Evolutionary conservation across 768 basidiomycete species (phyloP), one percentile per base, ranked within the genome.

Genomic region (Leccinum subgranulosum): DNA sequence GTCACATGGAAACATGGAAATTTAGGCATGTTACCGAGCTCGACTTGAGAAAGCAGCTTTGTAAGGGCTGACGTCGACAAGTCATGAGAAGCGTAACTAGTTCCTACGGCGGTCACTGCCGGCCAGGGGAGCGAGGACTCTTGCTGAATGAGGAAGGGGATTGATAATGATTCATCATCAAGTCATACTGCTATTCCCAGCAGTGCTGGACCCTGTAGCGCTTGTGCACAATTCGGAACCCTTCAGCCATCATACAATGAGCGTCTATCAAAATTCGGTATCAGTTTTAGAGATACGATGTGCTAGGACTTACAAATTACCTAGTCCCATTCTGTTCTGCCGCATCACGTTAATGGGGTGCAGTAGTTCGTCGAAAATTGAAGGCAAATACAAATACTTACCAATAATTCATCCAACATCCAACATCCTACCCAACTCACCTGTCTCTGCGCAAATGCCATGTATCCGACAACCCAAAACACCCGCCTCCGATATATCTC

Each of bases 401-500:
- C 4, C 57, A 33, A 33, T 33, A 12, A 31, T 12, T 31, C 4
- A 33, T 33, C 31, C 12, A 33, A 33, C 4, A 33, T 33, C 31
- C 12, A 33, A 33, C 12, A 33, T 33, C 12, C 12, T 14, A 33
- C 31, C 31, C 12, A 33, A 33, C 2, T 12, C 31, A 12, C 12
- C 48, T 17, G 54, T 2, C 15, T 59, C 39, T 29, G 49, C 19
- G 64, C 12, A 11, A 60, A 62, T 5, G 58, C 53, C 4, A 73
- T 58, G 25, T 39, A 55, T 25, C 62, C 63, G 3, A 66, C 9
- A 9, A 58, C 0, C 60, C 69, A 64, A n/a, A 76, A 21, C 11
- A 55, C 48, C 61, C 64, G 14, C 67, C 58, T 33, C 31, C 73
- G 64, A 1, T 75, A 12, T 52, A 66, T 69, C 6, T 51, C 53